Percentiles rank a stretch among this genome's conserved stretches.
Conservation (phyloP, 805 yeast species). For the Cyberlindnera bimundalis region DNA sequence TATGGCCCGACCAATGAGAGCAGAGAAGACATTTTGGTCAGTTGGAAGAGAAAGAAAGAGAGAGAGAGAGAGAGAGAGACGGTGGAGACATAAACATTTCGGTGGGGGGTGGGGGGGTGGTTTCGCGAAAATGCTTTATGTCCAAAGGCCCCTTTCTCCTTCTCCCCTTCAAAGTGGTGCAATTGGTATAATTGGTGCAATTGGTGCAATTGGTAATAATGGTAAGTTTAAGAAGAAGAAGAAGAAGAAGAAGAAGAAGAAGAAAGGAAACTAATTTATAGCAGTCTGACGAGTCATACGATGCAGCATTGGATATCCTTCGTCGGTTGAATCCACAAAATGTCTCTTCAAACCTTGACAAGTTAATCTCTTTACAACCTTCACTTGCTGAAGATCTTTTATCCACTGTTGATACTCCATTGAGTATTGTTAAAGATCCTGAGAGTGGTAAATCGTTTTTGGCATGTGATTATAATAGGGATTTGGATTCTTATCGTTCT, state of each 20-base stretch:
- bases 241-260: neutral
- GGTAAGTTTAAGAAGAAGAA: too few relatives aligned
- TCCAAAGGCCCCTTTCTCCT: too few relatives aligned
- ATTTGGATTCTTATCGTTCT: conserved; percentile 86
- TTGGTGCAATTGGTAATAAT: too few relatives aligned
- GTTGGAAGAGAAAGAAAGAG: too few relatives aligned
- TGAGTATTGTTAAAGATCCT: conserved; percentile 38
- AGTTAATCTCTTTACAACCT: conserved; percentile 44
- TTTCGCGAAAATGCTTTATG: neutral
- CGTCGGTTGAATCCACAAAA: conserved; percentile 72
- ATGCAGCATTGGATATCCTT: conserved; percentile 74
- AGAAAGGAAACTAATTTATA: neutral
- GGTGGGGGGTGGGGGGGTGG: neutral
- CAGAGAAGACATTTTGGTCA: conserved; percentile 28
- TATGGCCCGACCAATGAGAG: conserved; percentile 34
- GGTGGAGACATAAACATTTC: too few relatives aligned
- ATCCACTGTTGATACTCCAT: conserved; percentile 84
- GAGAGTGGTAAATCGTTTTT: conserved; percentile 60
- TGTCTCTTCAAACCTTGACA: conserved; percentile 41
- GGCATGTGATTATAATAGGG: conserved; percentile 93
- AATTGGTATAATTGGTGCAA: neutral
- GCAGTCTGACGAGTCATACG: conserved; percentile 46
- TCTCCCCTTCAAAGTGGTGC: neutral
- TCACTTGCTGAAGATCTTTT: conserved; percentile 83
- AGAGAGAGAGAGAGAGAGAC: too few relatives aligned